phyloP scores from a whole-genome alignment of 345 rosid species.

The Camelina hispida region DNA sequence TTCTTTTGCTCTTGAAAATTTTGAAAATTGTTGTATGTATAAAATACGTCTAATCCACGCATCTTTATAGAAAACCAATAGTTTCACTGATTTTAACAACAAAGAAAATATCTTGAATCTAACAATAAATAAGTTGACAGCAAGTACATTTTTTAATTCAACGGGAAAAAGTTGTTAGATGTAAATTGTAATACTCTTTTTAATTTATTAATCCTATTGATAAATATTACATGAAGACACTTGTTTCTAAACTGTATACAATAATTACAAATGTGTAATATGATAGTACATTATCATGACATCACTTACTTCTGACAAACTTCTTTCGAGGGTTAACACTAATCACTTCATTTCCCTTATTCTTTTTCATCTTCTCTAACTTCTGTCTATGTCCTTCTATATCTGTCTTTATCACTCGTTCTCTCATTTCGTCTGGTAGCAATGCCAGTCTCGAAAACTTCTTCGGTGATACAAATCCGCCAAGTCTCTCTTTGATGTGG shows the following conservation, averaged over 20 bases:
- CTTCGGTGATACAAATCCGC: constrained; percentile 82
- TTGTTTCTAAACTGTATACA: constrained; percentile 6
- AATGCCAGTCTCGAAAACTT: constrained; percentile 85
- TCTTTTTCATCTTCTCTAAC: constrained; percentile 60
- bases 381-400: constrained; percentile 69
- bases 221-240: constrained; percentile 9
- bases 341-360: constrained; percentile 27
- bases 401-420: constrained; percentile 71
- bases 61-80: not conserved
- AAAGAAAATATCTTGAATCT: not conserved
- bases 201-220: not conserved
- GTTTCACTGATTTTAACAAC: constrained; percentile 12
- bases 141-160: not conserved
- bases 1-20: constrained; percentile 34
- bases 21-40: constrained; percentile 1
- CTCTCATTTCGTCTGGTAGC: constrained; percentile 72
- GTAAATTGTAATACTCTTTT: not conserved
- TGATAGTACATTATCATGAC: not conserved
- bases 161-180: not conserved
- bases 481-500: constrained; percentile 83
- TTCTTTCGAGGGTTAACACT: constrained; percentile 30
- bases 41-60: constrained; percentile 4
- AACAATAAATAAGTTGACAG: not conserved
- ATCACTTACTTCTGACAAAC: constrained; percentile 36
- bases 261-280: constrained; percentile 16